Percentiles rank a stretch among this genome's conserved stretches.
Conservation (phyloP, 805 yeast genomes). For the Ogataea populi-albae region DNA sequence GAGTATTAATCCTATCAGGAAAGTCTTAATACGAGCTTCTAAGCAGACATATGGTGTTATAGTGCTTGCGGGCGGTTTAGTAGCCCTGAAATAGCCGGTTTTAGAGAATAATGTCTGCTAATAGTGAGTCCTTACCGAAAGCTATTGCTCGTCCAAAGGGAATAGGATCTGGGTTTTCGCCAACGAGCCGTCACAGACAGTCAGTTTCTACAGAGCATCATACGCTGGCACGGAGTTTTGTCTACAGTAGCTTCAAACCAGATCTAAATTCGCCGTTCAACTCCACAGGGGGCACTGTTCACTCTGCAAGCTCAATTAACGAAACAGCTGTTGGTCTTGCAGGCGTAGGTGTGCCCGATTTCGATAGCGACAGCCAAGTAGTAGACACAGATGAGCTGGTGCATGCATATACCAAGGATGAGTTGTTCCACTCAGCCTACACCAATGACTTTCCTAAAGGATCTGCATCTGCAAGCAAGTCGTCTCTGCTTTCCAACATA, state of each 20-base stretch:
- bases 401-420: neutral
- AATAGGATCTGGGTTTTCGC: constrained; percentile 6
- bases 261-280: constrained; percentile 15
- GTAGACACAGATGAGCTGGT: neutral
- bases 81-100: neutral
- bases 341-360: constrained; percentile 49
- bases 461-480: neutral
- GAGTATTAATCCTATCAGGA: too few relatives aligned
- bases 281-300: constrained; percentile 41
- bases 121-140: constrained; percentile 22
- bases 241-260: constrained; percentile 34
- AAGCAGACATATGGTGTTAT: too few relatives aligned
- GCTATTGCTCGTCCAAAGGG: constrained; percentile 16
- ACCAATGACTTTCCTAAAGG: too few relatives aligned
- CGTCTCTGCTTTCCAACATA: neutral
- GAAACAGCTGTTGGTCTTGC: constrained; percentile 59
- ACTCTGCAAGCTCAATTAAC: constrained; percentile 48
- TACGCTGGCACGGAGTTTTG: constrained; percentile 39
- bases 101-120: constrained; percentile 13
- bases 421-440: neutral
- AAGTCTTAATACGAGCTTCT: too few relatives aligned
- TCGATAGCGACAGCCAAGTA: constrained; percentile 17
- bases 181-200: constrained; percentile 13
- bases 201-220: constrained; percentile 30
- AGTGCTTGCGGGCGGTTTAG: neutral